Base-by-base conservation (phyloP, 2,329 filamentous ascomycete species). In the Zalaria obscura region DNA sequence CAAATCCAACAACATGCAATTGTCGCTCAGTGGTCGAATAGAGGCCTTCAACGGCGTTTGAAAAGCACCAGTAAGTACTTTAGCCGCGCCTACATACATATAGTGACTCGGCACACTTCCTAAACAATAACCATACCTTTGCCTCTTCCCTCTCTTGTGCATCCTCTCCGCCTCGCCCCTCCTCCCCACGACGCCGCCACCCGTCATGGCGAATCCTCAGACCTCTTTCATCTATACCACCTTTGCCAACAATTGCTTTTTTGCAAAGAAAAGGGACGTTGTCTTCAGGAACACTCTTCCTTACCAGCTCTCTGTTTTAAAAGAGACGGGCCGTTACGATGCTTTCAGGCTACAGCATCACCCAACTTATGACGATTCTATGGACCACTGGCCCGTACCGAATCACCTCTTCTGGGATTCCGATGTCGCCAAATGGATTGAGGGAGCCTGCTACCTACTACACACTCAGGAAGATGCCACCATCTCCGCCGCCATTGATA, bases 341-440 rank as follows among this genome's bases (percentile, higher is more conserved):
- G 72, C 70, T 36, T 78, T 78, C 57, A 69, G 70, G 48, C 55
- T 78, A 11, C 45, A 69, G 54, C 76, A 72, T 71, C 69, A 77
- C 47, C 61, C 67, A 0, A 61, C 61, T 2, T 78, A 78, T 50
- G 62, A 62, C 9, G 66, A 75, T 38, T 55, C 63, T 39, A 64
- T 65, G 8, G 50, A 59, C n/a, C 55, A 64, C 8, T 76, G 70
- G 69, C 75, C 75, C 0, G 64, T 76, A 1, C 72, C 73, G 0
- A 69, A 72, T 25, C 71, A 75, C 47, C 56, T 75, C 1, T 78
- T 78, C 51, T 52, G 48, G 48, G 75, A 78, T 49, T 66, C 62
- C 0, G 68, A 71, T 52, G 54, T 74, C 18, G 73, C 66, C 7
- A 78, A 78, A 55, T 77, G 73, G 72, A 73, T 78, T 39, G 75